Conservation (phyloP, 345 rosid genomes). For the Microcos paniculata region DNA sequence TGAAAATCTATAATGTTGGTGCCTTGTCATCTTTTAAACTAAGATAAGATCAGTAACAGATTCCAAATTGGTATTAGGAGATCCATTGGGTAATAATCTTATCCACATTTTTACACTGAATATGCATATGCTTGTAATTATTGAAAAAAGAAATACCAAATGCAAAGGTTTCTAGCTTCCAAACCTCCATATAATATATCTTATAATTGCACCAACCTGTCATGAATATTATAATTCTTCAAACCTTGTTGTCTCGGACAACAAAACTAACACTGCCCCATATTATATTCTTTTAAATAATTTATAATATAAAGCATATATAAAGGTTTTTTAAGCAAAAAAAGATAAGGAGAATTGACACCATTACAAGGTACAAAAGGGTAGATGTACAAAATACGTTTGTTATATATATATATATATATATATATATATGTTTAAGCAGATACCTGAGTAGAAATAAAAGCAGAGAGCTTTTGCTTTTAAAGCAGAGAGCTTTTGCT, state of each 20-base stretch:
- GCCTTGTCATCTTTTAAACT: too few relatives aligned
- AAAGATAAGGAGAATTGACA: slow-evolving; percentile 19
- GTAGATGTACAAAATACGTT: not conserved
- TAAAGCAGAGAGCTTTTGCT: not conserved
- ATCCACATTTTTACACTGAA: too few relatives aligned
- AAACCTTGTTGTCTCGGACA: not conserved
- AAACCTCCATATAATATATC: slow-evolving; percentile 1
- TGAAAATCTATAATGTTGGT: too few relatives aligned
- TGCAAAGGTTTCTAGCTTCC: slow-evolving; percentile 3
- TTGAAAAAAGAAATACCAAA: not conserved
- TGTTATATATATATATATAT: too few relatives aligned
- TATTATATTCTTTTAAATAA: too few relatives aligned
- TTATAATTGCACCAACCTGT: not conserved
- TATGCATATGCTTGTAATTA: too few relatives aligned
- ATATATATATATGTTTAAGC: not conserved
- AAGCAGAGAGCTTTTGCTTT: slow-evolving; percentile 5
- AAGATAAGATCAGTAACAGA: too few relatives aligned
- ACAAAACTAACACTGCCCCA: not conserved
- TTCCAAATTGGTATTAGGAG: too few relatives aligned
- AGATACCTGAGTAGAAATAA: slow-evolving; percentile 16
- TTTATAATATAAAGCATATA: too few relatives aligned
- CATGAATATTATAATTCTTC: not conserved
- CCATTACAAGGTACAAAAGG: slow-evolving; percentile 13
- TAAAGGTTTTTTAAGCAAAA: not conserved
- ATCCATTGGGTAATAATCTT: too few relatives aligned